These are phyloP conservation scores for Bipolaris oryzae DNA, from an alignment of 2,329 filamentous ascomycete species.

Conservation along the genomic window DNA sequence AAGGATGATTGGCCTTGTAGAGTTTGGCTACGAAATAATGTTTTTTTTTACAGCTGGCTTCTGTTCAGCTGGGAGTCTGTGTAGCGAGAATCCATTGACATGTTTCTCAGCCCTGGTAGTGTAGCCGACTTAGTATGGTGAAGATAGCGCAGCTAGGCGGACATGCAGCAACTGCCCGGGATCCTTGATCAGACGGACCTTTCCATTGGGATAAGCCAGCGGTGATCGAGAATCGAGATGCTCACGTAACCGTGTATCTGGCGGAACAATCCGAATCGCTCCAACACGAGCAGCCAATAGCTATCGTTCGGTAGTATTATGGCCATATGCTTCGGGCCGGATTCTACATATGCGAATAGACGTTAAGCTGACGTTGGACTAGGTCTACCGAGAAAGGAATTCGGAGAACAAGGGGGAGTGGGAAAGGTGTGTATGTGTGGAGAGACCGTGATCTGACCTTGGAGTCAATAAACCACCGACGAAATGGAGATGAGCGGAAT, in stretches of 20 bases:
- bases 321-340: slow-evolving; percentile 4
- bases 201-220: not conserved
- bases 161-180: not conserved
- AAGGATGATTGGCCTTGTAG: not conserved
- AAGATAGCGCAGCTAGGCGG: not conserved
- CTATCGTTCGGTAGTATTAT: not conserved
- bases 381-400: not conserved
- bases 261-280: slow-evolving; percentile 1
- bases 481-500: not conserved
- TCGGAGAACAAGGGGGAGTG: not conserved
- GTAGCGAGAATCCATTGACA: not conserved
- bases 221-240: not conserved
- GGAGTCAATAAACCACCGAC: not conserved
- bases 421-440: not conserved
- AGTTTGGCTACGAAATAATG: not conserved
- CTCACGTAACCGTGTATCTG: slow-evolving; percentile 1
- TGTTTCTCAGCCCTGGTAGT: not conserved
- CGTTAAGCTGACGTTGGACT: slow-evolving; percentile 4
- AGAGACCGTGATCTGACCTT: slow-evolving; percentile 1
- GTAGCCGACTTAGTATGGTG: not conserved
- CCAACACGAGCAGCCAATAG: not conserved
- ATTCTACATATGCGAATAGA: not conserved
- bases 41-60: not conserved
- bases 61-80: not conserved
- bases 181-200: not conserved